These are phyloP conservation scores for Nemania sp. DNA, from an alignment of 2,329 filamentous ascomycete species.

Conservation along the genomic window DNA sequence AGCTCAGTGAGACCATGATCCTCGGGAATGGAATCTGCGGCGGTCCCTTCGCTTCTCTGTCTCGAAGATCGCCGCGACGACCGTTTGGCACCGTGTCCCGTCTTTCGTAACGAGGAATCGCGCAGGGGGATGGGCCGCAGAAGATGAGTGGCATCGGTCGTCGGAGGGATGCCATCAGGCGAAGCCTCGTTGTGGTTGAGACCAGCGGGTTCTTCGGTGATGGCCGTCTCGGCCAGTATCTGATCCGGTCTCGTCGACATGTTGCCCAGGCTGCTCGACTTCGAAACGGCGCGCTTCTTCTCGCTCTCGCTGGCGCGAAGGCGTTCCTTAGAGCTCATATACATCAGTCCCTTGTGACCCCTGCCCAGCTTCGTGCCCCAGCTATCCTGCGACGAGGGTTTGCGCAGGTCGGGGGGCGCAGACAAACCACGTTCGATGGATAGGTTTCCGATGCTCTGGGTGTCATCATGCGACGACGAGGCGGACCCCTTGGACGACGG, in stretches of 20 bases:
- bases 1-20: slow-evolving; percentile 42
- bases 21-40: slow-evolving; percentile 50
- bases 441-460: slow-evolving; percentile 66
- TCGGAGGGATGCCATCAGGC: slow-evolving; percentile 30
- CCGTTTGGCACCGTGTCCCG: slow-evolving; percentile 56
- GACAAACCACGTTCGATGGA: slow-evolving; percentile 63
- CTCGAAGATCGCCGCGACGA: slow-evolving; percentile 55
- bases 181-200: slow-evolving; percentile 24
- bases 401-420: slow-evolving; percentile 54
- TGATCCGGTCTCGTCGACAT: slow-evolving; percentile 49
- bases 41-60: slow-evolving; percentile 51
- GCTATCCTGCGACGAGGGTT: slow-evolving; percentile 62
- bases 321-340: slow-evolving; percentile 74
- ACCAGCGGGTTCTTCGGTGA: slow-evolving; percentile 57
- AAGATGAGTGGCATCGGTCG: slow-evolving; percentile 32
- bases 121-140: slow-evolving; percentile 60
- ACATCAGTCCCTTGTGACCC: slow-evolving; percentile 65
- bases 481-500: slow-evolving; percentile 64
- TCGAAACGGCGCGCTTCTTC: slow-evolving; percentile 57
- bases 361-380: slow-evolving; percentile 63
- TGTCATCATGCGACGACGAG: slow-evolving; percentile 59
- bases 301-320: slow-evolving; percentile 66
- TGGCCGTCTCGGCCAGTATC: slow-evolving; percentile 57
- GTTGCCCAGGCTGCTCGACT: slow-evolving; percentile 45
- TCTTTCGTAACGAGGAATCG: slow-evolving; percentile 69